Base-by-base conservation (phyloP, 441 rosid species). In the Isatis lusitanica region DNA sequence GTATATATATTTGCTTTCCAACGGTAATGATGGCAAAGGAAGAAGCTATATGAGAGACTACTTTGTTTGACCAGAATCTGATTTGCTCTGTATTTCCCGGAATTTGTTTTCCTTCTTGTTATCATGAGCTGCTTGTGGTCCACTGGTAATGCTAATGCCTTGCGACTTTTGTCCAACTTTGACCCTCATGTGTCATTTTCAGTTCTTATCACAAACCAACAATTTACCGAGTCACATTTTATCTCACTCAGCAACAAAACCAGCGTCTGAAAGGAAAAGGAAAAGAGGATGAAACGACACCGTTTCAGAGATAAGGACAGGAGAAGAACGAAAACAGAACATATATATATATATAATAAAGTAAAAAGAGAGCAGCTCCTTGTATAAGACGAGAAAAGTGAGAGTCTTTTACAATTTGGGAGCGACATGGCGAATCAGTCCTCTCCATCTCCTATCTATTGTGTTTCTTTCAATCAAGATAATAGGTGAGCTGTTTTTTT, bases 381-480 rank as follows among this genome's bases (percentile, higher is more conserved):
- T 72, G 40, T 13, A 61, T 4, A 31, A 4, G 36, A 33, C 4
- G 60, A 60, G 8, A 18, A 31, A 9, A 48, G 13, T 61, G 53
- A 36, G 40, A 31, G 30, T 30, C 39, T 63, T 30, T 24, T 12
- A 33, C 69, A 63, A 73, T 33, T 56, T 66, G 43, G n/a, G n/a
- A n/a, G 48, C 26, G 24, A 28, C 68, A 89, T 87, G 90, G 75
- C 88, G 31, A 77, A 70, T 78, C 85, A 79, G 40, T 86, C 81
- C 61, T 80, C 86, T 5, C 73, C 86, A 38, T 76, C 79, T 75
- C 82, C 95, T 1, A 68, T 90, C 58, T 80, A 85, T 67, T 82
- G 83, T 58, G 97, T 86, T 82, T 89, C 98, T 60, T 90, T 93
- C 83, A 88, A 93, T 77, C 97, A 90, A 79, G 95, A 90, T 81